A percentile compares a stretch with the other conserved stretches of the same genome.
Evolutionary conservation across 768 basidiomycete genomes (phyloP).

Genomic region (Lactarius sp.): DNA sequence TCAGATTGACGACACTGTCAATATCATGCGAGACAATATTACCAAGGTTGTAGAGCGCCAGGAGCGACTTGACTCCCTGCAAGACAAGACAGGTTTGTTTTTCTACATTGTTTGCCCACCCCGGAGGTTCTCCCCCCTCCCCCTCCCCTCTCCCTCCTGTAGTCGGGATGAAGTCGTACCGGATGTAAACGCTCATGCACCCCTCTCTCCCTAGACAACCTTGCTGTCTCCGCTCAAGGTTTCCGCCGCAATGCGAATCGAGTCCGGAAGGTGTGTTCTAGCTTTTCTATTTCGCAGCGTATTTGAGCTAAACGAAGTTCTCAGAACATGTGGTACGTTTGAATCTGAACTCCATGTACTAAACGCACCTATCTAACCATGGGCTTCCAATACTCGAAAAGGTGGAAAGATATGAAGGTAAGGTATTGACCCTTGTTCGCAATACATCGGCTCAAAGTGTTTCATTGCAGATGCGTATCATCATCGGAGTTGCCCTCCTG

Average conservation of each 20-base stretch:
- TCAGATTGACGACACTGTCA: slow-evolving; percentile 97
- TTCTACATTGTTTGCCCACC: not conserved
- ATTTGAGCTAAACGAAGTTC: slow-evolving; percentile 13
- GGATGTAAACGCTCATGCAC: not conserved
- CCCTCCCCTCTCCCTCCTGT: not conserved
- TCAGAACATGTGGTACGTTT: slow-evolving; percentile 86
- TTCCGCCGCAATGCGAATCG: slow-evolving; percentile 97
- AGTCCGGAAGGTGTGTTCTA: slow-evolving; percentile 80
- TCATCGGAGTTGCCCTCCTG: slow-evolving; percentile 85
- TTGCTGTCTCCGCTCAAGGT: slow-evolving; percentile 97
- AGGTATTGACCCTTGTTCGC: slow-evolving; percentile 26
- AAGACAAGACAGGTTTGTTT: slow-evolving; percentile 93
- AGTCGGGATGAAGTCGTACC: not conserved
- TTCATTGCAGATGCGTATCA: slow-evolving; percentile 79
- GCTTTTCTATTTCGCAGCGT: not conserved
- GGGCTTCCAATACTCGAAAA: slow-evolving; percentile 29
- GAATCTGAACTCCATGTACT: not conserved
- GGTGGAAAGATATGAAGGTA: slow-evolving; percentile 99
- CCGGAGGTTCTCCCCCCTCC: not conserved
- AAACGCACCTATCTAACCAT: not conserved
- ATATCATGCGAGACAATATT: slow-evolving; percentile 98
- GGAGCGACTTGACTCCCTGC: slow-evolving; percentile 87
- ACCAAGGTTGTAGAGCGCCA: slow-evolving; percentile 93
- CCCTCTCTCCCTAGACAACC: slow-evolving; percentile 58
- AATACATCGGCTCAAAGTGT: slow-evolving; percentile 8